Percentiles rank a stretch among this genome's conserved stretches.
These are phyloP conservation scores for Venturia effusa DNA, from an alignment of 2,329 filamentous ascomycete species.

Conservation along the genomic window DNA sequence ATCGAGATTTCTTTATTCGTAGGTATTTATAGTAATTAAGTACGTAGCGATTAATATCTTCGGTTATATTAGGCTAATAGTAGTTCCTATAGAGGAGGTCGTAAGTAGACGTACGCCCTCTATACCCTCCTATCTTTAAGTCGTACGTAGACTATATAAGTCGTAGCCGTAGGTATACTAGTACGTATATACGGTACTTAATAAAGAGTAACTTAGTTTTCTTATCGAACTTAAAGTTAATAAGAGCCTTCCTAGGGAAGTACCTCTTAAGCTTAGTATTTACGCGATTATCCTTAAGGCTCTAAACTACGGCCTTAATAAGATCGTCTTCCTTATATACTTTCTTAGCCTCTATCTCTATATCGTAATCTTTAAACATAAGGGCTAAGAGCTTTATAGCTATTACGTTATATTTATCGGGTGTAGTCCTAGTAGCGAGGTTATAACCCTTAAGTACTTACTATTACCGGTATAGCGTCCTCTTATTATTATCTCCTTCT, in stretches of 20 bases:
- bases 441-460: neutral
- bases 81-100: neutral
- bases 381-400: neutral
- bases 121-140: neutral
- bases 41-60: neutral
- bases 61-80: too few relatives aligned
- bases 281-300: neutral
- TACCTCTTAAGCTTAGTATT: neutral
- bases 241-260: neutral
- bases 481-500: too few relatives aligned
- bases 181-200: neutral
- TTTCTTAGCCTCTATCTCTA: neutral
- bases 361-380: neutral
- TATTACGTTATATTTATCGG: neutral
- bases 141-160: neutral
- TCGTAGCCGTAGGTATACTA: neutral
- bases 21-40: neutral
- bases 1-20: neutral
- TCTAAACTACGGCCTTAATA: neutral
- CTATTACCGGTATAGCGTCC: too few relatives aligned
- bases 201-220: neutral
- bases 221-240: neutral
- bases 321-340: neutral
- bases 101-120: neutral
- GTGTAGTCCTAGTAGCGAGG: too few relatives aligned